Evolutionary conservation across 805 yeast species (phyloP), one percentile per base, ranked within the genome.

Genomic region (Metschnikowia amazonensis): DNA sequence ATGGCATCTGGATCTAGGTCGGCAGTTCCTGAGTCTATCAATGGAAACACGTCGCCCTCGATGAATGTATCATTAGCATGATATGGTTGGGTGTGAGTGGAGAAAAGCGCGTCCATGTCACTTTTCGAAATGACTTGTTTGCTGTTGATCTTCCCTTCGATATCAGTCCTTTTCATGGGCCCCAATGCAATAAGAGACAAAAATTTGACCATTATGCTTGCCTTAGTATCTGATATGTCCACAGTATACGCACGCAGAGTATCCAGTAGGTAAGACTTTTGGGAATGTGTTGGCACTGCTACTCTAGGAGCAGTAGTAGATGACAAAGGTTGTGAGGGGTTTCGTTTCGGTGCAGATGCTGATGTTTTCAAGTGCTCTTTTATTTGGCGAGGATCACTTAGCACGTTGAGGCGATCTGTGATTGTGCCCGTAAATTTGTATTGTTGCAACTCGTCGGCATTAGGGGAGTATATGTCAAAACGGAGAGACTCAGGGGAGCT

Each of bases 401-500:
- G 51, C 13, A 67, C 65, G 43, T 55, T 65, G 44, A 69, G 57
- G 40, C 63, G 60, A 42, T 57, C 55, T 31, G 58, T 42, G 35
- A 70, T 60, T 36, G 69, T 55, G 16, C 75, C 75, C 10, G 63
- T 48, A 48, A 58, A 66, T 31, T 34, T 36, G 32, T 50, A 50
- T 11, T 46, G 48, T 18, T 46, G 48, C 14, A 46, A 35, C 10
- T 47, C 40, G 8, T 43, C 33, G 8, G 42, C 31, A n/a, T 46
- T 35, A 2, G 46, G 52, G 9, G 60, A 48, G 53, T 68, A 70
- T 5, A 70, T 49, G 46, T 67, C 71, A 21, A 68, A 62, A 37
- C 67, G 67, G 45, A 66, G 63, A 35, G 60, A 63, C 46, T 70
- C 75, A 14, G 64, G 65, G 16, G 63, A 51, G 23, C 56, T 56